Percentiles rank a stretch among this genome's conserved stretches.
Conservation (phyloP, 192 early-diverging fungal species). For the Jimgerdemannia lactiflua region DNA sequence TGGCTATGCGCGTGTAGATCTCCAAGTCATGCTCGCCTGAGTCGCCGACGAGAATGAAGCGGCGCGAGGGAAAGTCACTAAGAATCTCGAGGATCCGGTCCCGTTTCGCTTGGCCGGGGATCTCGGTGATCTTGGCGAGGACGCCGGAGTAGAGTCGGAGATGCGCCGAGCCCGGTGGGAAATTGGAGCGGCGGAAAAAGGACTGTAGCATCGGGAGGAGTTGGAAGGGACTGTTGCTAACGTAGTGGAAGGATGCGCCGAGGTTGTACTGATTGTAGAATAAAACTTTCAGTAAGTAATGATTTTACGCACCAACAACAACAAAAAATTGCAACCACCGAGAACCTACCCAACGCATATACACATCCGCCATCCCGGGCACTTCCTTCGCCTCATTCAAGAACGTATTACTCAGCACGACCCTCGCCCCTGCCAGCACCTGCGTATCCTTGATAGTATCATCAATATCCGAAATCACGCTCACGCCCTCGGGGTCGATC, state of each 20-base stretch:
- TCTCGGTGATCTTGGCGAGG: constrained; percentile 55
- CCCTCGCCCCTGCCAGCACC: constrained; percentile 63
- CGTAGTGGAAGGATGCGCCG: constrained; percentile 79
- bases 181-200: constrained; percentile 62
- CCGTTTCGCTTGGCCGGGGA: constrained; percentile 45
- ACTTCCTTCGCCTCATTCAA: constrained; percentile 47
- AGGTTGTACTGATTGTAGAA: constrained; percentile 45
- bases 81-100: constrained; percentile 48
- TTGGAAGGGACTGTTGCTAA: constrained; percentile 83
- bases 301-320: constrained; percentile 1
- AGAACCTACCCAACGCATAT: constrained; percentile 43
- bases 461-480: constrained; percentile 84
- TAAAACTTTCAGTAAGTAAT: neutral
- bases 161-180: constrained; percentile 77
- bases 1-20: constrained; percentile 66
- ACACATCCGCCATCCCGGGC: constrained; percentile 43
- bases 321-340: constrained; percentile 2
- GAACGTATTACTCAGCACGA: constrained; percentile 60
- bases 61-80: constrained; percentile 65
- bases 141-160: constrained; percentile 61
- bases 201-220: constrained; percentile 63
- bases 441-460: constrained; percentile 91
- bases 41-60: constrained; percentile 85
- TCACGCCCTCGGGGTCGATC: constrained; percentile 67
- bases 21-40: constrained; percentile 84